Conservation (phyloP, 169 alveolate species). For the Eimeria maxima region DNA sequence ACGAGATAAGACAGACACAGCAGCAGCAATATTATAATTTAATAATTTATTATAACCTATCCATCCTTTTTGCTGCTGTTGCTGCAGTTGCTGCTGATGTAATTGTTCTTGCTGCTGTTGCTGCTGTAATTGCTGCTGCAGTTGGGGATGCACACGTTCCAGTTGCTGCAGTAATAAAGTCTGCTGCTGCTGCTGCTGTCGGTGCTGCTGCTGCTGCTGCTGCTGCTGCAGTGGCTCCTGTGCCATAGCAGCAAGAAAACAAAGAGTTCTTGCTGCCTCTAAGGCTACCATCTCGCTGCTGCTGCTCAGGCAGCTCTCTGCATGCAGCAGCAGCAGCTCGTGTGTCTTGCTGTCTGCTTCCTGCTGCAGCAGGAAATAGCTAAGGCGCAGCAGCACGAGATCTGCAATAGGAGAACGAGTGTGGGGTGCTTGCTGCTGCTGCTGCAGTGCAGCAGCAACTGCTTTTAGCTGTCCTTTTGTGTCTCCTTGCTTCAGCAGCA, state of each 20-base stretch:
- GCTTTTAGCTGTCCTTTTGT: conserved; percentile 90
- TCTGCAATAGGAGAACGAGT: conserved; percentile 84
- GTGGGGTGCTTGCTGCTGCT: conserved; percentile 81
- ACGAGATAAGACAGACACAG: conserved; percentile 6
- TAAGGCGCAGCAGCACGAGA: conserved; percentile 86
- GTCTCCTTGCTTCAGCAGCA: conserved; percentile 90
- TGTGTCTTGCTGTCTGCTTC: background rate
- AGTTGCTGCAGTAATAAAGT: conserved; percentile 39
- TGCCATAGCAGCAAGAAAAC: conserved; percentile 85
- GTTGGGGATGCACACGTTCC: conserved; percentile 11
- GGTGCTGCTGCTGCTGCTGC: conserved; percentile 39
- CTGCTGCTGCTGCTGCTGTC: conserved; percentile 48
- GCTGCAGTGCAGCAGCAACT: conserved; percentile 74
- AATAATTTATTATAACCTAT: background rate
- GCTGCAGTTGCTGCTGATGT: background rate
- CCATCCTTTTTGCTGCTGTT: background rate
- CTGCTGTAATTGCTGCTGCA: background rate
- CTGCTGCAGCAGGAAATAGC: conserved; percentile 3
- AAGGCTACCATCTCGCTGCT: conserved; percentile 86
- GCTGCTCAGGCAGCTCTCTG: conserved; percentile 86
- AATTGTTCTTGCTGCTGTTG: background rate
- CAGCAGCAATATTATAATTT: conserved; percentile 52
- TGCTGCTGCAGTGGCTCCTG: conserved; percentile 2
- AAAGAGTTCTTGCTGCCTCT: conserved; percentile 87
- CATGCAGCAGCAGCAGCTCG: conserved; percentile 62